Evolutionary conservation across 495 filamentous ascomycete species (phyloP).

Genomic region (Darksidea phi): DNA sequence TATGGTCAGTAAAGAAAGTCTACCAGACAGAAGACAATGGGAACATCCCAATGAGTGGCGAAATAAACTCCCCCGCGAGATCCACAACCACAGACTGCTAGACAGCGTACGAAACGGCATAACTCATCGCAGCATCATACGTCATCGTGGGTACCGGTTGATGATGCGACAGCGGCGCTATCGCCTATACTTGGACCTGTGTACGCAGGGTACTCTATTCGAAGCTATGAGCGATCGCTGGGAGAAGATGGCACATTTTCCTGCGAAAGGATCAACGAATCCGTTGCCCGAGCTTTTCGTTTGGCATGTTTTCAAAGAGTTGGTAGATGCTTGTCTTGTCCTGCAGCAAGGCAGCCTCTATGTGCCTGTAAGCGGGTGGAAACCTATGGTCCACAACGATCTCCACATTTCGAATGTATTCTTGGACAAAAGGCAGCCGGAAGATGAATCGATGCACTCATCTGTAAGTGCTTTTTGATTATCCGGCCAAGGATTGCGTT

Average conservation of each 20-base stretch:
- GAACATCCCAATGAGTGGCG: conserved; percentile 2
- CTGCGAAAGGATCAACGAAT: not conserved
- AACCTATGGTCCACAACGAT: not conserved
- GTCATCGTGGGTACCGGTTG: conserved; percentile 1
- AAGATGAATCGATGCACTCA: too few relatives aligned
- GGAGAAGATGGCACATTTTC: not conserved
- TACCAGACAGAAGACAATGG: not conserved
- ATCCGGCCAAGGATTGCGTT: too few relatives aligned
- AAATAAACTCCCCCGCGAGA: conserved; percentile 10
- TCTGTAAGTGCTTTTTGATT: too few relatives aligned
- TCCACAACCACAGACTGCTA: conserved; percentile 4
- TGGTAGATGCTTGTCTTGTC: conserved; percentile 5
- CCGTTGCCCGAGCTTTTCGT: not conserved
- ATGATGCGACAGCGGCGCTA: conserved; percentile 1
- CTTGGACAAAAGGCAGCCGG: too few relatives aligned
- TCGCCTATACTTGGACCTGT: conserved; percentile 5
- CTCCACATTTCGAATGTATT: not conserved
- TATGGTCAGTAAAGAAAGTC: conserved; percentile 11
- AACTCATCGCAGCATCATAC: not conserved
- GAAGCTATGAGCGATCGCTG: not conserved
- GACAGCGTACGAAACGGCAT: not conserved
- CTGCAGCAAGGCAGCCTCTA: not conserved
- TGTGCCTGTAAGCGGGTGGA: not conserved
- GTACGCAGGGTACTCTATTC: not conserved
- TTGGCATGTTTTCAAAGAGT: conserved; percentile 2